phyloP scores from a whole-genome alignment of 257 asterid species.

The Rehmannia glutinosa region DNA sequence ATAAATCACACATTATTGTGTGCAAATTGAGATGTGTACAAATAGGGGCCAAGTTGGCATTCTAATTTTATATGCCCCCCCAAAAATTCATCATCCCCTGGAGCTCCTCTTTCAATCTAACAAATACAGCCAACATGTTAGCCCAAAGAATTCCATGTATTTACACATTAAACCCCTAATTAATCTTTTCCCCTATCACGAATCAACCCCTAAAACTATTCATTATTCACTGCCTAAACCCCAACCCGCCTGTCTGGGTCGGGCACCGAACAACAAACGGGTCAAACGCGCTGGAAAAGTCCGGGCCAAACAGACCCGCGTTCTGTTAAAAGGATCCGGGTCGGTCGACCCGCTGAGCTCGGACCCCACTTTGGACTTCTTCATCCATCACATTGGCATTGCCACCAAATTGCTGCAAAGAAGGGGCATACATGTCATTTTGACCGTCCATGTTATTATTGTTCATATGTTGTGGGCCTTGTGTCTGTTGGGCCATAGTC shows the following conservation, averaged over 20 bases:
- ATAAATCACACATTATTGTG: not conserved
- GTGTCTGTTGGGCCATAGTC: constrained; percentile 11
- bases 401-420: constrained; percentile 13
- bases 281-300: constrained; percentile 26
- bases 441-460: not conserved
- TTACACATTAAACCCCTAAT: constrained; percentile 22
- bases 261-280: constrained; percentile 53
- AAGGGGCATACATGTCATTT: constrained; percentile 26
- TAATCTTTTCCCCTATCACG: not conserved
- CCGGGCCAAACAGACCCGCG: constrained; percentile 13
- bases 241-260: constrained; percentile 31
- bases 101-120: not conserved
- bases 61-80: not conserved
- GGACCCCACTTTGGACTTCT: constrained; percentile 47
- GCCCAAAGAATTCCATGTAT: constrained; percentile 42
- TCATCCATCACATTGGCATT: constrained; percentile 31
- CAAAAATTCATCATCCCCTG: not conserved
- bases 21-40: not conserved
- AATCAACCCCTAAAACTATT: not conserved
- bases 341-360: constrained; percentile 30
- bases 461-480: not conserved
- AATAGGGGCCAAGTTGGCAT: constrained; percentile 1
- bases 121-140: constrained; percentile 1
- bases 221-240: constrained; percentile 34
- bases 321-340: constrained; percentile 25